These are phyloP conservation scores for Murraya koenigii DNA, from an alignment of 345 rosid genomes.

Conservation along the genomic window DNA sequence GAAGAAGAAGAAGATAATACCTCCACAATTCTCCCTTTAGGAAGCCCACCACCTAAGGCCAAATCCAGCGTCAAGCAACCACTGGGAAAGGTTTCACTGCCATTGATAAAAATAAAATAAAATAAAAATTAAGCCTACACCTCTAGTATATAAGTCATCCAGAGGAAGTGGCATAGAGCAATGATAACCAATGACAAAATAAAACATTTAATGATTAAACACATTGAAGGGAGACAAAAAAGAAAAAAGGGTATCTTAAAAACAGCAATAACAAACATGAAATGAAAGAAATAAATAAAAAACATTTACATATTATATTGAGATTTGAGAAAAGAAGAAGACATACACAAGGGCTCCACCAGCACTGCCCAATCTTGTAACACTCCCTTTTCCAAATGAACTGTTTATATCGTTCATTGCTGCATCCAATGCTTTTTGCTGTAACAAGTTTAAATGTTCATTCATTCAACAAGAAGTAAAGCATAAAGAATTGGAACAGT, in stretches of 20 bases:
- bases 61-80: slow-evolving; percentile 91
- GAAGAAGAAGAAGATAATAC: slow-evolving; percentile 33
- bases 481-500: neutral
- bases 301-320: neutral
- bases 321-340: slow-evolving; percentile 5
- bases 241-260: neutral
- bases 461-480: neutral
- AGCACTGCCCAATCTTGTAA: slow-evolving; percentile 91
- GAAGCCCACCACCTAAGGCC: slow-evolving; percentile 96
- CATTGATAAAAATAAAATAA: slow-evolving; percentile 5
- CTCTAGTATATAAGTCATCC: neutral
- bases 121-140: neutral
- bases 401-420: slow-evolving; percentile 89
- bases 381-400: slow-evolving; percentile 95
- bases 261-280: neutral
- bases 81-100: slow-evolving; percentile 39
- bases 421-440: slow-evolving; percentile 96
- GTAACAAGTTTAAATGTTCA: slow-evolving; percentile 8
- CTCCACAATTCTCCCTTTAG: slow-evolving; percentile 95
- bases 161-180: neutral
- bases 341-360: slow-evolving; percentile 94
- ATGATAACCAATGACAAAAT: neutral
- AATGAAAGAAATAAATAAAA: neutral
- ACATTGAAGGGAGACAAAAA: neutral
- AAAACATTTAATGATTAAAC: neutral